Conservation (phyloP, 2,329 filamentous ascomycete species). For the Colletotrichum musae region DNA sequence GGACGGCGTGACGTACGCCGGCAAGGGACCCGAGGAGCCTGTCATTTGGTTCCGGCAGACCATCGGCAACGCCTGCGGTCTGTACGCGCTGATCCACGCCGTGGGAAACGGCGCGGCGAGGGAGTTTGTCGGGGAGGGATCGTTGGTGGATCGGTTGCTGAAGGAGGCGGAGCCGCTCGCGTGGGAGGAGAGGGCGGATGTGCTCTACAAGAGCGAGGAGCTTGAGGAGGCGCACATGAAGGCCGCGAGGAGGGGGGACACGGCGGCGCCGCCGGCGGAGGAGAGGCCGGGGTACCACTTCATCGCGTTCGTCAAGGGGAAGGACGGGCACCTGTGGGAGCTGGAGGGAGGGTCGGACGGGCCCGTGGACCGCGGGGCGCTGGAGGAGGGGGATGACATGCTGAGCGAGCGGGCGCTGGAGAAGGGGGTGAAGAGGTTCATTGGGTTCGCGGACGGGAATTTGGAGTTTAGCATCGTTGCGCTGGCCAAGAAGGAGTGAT, state of each 20-base stretch:
- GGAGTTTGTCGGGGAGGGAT: constrained; percentile 66
- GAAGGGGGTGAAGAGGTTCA: constrained; percentile 64
- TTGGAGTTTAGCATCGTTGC: constrained; percentile 58
- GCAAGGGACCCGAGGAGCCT: constrained; percentile 65
- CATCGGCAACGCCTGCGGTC: constrained; percentile 85
- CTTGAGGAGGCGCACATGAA: constrained; percentile 82
- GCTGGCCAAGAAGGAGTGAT: constrained; percentile 45
- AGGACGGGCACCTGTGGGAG: constrained; percentile 80
- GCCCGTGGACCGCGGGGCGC: constrained; percentile 75
- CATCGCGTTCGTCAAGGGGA: constrained; percentile 82
- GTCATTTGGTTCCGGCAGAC: constrained; percentile 90
- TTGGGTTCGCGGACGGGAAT: constrained; percentile 54
- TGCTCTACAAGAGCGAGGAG: constrained; percentile 79
- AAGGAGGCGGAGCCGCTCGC: constrained; percentile 73
- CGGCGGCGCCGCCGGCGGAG: constrained; percentile 72
- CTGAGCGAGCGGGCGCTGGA: constrained; percentile 78
- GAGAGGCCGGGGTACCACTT: constrained; percentile 81
- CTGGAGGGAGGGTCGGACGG: constrained; percentile 83
- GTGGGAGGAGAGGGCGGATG: constrained; percentile 73
- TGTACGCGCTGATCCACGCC: constrained; percentile 83
- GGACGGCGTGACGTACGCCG: constrained; percentile 50
- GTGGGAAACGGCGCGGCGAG: constrained; percentile 78
- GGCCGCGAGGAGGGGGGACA: constrained; percentile 79
- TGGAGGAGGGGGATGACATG: constrained; percentile 72
- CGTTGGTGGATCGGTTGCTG: constrained; percentile 72